Base-by-base conservation (phyloP, 257 asterid species). In the Capsicum pubescens region DNA sequence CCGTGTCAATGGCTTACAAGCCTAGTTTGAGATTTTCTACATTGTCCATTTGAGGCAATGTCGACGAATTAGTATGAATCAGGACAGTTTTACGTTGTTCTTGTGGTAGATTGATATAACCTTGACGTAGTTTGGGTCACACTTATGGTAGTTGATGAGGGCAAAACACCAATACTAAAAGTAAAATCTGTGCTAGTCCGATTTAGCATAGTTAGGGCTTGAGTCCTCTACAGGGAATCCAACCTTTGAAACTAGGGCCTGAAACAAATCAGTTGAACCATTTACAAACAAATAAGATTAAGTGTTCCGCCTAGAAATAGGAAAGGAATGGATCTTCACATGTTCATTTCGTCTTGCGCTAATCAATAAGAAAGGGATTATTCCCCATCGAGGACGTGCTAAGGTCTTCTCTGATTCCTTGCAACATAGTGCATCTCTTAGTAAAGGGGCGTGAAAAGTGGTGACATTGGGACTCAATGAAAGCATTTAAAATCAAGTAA, bases 131-230 rank as follows among this genome's bases (percentile, higher is more conserved):
- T 63, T 63, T 21, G 39, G 69, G 69, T 63, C 42, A 63, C 69
- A 63, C 69, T 63, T 21, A 19, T 71, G 79, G 26, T n/a, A 72
- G 59, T 46, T 52, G 44, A 50, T 9, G 81, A 74, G 81, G 12
- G 44, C n/a, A 74, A 15, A 74, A 11, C 80, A 48, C 80, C 80
- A 74, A 74, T 50, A 48, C n/a, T 12, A 54, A 74, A 21, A 19
- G 10, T n/a, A 50, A 69, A 74, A 12, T 13, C 39, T 1, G 8
- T 74, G 61, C 61, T 74, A 21, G 21, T 54, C 61, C 52, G 19
- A 50, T 74, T 26, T 74, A 74, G 81, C 21, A 50, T 74, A 74
- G 46, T 50, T 13, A 50, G 59, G 59, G 46, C 44, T 74, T 11
- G 5, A 52, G 12, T 44, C 61, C 60, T 39, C n/a, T 19, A 7